Base-by-base conservation (phyloP, 2,329 filamentous ascomycete genomes). In the Beauveria caledonica region DNA sequence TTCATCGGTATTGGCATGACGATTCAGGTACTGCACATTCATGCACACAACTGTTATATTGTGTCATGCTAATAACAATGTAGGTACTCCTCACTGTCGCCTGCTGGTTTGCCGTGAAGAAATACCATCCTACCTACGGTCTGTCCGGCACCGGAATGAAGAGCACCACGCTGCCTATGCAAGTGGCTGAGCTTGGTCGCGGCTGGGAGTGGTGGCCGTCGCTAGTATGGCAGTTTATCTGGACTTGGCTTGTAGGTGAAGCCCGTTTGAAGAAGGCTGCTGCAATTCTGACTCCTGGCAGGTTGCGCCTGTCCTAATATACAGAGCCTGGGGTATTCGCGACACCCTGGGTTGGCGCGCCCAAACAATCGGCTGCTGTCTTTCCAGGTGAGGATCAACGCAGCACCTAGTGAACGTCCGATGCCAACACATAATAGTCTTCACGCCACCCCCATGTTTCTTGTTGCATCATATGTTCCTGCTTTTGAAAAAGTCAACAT, bases 181-280 rank as follows among this genome's bases (percentile, higher is more conserved):
- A 77, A 13, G 67, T 76, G 17, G 69, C 76, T 8, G 71, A 73
- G 7, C 74, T 78, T 61, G 69, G 73, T 60, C 70, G 71, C 10
- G 84, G 84, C 6, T 82, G 77, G 74, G 84, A 87, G 70, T 87
- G 84, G 84, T 80, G 80, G 69, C 81, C 81, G 1, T 78, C 78
- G 0, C 76, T 81, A 4, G 64, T 80, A 21, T 84, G 81, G 80
- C 81, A 83, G 62, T 70, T 80, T 5, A 68, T 80, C 57, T 84
- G 80, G 81, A 75, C 78, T 5, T 83, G 78, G 75, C 71, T 81
- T 29, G 73, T 74, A 65, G 55, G 71, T 65, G 15, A 25, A 29
- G 13, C 50, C 6, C 2, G 19, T 13, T 23, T 5, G 5, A 11
- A 1, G 19, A 23, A 36, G 2, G 3, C 5, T 3, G 19, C 8